These are phyloP conservation scores for Raddia distichophylla DNA, from an alignment of 176 grass and related monocot species.

Conservation along the genomic window DNA sequence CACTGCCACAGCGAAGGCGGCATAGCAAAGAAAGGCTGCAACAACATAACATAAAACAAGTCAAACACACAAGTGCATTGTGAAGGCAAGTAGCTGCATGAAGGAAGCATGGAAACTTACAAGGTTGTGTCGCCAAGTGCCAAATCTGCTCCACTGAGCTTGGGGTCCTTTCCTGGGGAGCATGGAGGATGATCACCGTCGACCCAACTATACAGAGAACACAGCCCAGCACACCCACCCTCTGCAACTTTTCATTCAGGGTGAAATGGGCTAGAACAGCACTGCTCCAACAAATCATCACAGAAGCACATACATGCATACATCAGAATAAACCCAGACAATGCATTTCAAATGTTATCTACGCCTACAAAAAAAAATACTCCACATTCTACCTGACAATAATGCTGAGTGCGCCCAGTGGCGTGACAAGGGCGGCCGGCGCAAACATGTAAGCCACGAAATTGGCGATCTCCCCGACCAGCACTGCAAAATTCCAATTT, in stretches of 20 bases:
- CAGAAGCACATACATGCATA: background rate
- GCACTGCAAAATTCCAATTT: slow-evolving; percentile 59
- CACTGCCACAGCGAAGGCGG: slow-evolving; percentile 61
- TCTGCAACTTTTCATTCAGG: slow-evolving; percentile 85
- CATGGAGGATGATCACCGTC: slow-evolving; percentile 90
- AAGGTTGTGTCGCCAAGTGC: slow-evolving; percentile 76
- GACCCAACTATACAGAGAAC: slow-evolving; percentile 90
- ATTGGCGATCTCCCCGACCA: slow-evolving; percentile 89
- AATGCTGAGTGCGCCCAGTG: slow-evolving; percentile 84
- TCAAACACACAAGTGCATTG: slow-evolving; percentile 11
- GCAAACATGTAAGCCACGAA: slow-evolving; percentile 97
- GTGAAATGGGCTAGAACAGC: slow-evolving; percentile 93
- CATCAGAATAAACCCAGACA: slow-evolving; percentile 19
- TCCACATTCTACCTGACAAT: slow-evolving; percentile 68
- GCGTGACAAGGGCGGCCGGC: slow-evolving; percentile 79
- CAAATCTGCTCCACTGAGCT: slow-evolving; percentile 90
- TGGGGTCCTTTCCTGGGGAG: slow-evolving; percentile 78
- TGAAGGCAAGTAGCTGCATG: background rate
- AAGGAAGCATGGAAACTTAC: slow-evolving; percentile 41
- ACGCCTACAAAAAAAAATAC: background rate
- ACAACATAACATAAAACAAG: slow-evolving; percentile 28
- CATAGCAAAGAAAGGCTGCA: slow-evolving; percentile 84
- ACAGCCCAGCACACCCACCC: slow-evolving; percentile 90
- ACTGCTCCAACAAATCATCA: slow-evolving; percentile 45
- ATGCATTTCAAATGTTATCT: background rate